Percentiles rank a stretch among this genome's conserved stretches.
Conservation (phyloP, 768 basidiomycete species). For the Amyloporia xantha region DNA sequence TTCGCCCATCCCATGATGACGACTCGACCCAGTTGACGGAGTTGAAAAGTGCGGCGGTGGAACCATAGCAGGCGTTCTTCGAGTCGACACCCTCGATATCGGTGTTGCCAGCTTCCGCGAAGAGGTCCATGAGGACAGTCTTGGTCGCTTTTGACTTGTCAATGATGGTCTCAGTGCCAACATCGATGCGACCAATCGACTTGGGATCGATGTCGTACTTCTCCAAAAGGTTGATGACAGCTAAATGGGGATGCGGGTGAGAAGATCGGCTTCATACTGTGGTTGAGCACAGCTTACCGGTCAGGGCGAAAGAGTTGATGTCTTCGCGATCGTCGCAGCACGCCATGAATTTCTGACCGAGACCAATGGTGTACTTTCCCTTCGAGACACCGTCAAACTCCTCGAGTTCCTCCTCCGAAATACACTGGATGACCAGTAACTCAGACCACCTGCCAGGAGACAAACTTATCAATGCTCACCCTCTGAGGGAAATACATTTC, state of each 20-base stretch:
- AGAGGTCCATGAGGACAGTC: conserved; percentile 97
- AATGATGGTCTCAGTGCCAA: conserved; percentile 98
- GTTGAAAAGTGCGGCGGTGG: conserved; percentile 97
- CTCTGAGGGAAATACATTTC: conserved; percentile 94
- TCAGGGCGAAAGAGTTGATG: conserved; percentile 96
- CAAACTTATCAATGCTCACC: conserved; percentile 37
- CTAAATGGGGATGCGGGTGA: conserved; percentile 33
- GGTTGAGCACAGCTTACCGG: conserved; percentile 42
- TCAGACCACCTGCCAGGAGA: conserved; percentile 3
- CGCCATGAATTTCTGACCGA: conserved; percentile 97
- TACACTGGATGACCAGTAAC: conserved; percentile 57
- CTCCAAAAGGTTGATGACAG: conserved; percentile 80
- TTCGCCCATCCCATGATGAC: conserved; percentile 93
- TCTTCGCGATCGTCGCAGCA: conserved; percentile 98
- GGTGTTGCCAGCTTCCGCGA: conserved; percentile 84
- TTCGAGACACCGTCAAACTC: conserved; percentile 88
- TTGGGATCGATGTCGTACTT: conserved; percentile 95
- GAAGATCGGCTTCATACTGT: neutral
- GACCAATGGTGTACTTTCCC: conserved; percentile 98
- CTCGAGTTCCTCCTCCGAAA: too few species aligned
- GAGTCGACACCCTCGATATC: conserved; percentile 99
- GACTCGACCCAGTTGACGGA: conserved; percentile 98
- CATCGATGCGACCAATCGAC: conserved; percentile 95
- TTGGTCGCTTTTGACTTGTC: conserved; percentile 99
- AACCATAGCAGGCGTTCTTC: conserved; percentile 99